phyloP scores from a whole-genome alignment of 805 yeast genomes.

The Lipomyces yamanashiensis region DNA sequence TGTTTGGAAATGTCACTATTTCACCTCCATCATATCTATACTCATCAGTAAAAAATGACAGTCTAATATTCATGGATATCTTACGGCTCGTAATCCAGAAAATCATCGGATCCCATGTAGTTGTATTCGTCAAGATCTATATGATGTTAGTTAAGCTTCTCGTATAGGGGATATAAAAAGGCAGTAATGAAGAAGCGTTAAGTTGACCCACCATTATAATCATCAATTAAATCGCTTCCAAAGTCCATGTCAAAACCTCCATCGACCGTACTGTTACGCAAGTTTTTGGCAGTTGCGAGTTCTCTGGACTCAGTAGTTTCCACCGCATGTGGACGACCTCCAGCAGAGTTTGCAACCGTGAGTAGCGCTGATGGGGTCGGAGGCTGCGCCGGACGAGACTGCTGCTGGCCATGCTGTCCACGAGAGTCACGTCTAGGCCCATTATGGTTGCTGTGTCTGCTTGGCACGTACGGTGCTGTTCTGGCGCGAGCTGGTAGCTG shows the following conservation, averaged over 20 bases:
- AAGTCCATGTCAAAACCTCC: conserved; percentile 21
- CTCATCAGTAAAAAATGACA: neutral
- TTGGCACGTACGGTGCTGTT: neutral
- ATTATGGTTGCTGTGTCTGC: no score
- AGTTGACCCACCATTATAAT: conserved; percentile 18
- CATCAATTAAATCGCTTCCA: conserved; percentile 30
- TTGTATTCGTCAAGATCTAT: conserved; percentile 22
- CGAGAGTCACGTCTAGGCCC: no score
- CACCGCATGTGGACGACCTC: conserved; percentile 4
- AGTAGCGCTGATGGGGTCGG: neutral
- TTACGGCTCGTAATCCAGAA: conserved; percentile 18
- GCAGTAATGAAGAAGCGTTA: neutral
- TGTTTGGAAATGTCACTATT: conserved; percentile 6
- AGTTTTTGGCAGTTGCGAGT: neutral
- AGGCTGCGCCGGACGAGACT: neutral
- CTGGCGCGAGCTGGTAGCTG: neutral
- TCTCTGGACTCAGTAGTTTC: conserved; percentile 10
- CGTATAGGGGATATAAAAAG: neutral
- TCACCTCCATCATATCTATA: conserved; percentile 17
- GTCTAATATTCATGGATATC: neutral
- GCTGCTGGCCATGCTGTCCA: no score
- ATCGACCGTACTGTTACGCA: conserved; percentile 5
- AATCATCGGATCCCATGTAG: conserved; percentile 18
- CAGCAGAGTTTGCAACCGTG: neutral
- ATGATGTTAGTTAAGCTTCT: neutral